Evolutionary conservation across 2,329 filamentous ascomycete species (phyloP), one percentile per base, ranked within the genome.

Genomic region (Penicillium glabrum): DNA sequence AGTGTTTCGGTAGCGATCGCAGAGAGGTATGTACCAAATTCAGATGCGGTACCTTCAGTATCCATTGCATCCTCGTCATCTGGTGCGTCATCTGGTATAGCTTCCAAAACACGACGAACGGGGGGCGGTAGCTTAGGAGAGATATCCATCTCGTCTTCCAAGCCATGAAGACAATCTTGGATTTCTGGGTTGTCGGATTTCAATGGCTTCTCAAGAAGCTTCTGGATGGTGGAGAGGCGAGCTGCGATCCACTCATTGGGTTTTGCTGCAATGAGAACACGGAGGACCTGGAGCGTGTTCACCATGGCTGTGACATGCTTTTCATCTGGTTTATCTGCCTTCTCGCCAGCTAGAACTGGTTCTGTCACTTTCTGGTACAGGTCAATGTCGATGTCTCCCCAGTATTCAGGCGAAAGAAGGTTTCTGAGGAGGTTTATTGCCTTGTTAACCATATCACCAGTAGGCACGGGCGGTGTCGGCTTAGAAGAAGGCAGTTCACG

Each of bases 381-480:
- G 67, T 98, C 93, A 21, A 98, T 83, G 49, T 97, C 92, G 33
- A 97, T 80, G 68, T 98, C 93, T 35, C 87, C 89, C 96, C 95
- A 99, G 69, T 93, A 92, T 37, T 89, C 86, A 16, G 91, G 88
- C 57, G 93, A 91, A 24, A 99, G 80, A 37, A 99, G 83, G 67
- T 95, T 92, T 64, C 90, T 86, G 21, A 99, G 82, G 50, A 98
- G 81, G 21, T 87, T 82, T 67, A 98, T 85, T 1, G 92, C 89
- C 74, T 91, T 96, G 74, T 89, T 91, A 73, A 91, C 90, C 64
- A 96, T 88, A 56, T 98, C 93, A 2, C 86, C 86, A 46, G 86
- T 83, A 23, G 83, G 79, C 10, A 84, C 71, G 14, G 83, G 77
- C 19, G 82, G 72, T 48, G 79, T 75, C 43, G 80, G 77, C 33